Conservation (phyloP, 75 land plant genomes). For the Pinus tabuliformis region DNA sequence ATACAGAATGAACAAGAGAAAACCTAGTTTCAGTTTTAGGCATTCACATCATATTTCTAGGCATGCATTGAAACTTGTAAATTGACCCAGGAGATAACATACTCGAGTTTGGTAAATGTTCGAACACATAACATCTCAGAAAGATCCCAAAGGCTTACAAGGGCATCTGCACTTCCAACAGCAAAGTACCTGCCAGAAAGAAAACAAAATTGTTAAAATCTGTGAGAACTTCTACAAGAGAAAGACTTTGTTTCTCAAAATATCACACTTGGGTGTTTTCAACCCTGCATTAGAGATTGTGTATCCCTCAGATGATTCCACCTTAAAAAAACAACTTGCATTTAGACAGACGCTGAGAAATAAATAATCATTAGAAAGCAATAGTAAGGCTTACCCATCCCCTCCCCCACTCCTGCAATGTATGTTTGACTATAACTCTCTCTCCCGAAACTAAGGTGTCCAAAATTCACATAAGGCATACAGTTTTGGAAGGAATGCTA, state of each 20-base stretch:
- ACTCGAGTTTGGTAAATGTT: slow-evolving; percentile 98
- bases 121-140: slow-evolving; percentile 94
- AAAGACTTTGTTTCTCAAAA: not conserved
- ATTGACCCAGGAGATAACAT: slow-evolving; percentile 21
- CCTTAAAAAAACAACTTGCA: too few relatives aligned
- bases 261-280: not conserved
- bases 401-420: not conserved
- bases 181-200: slow-evolving; percentile 78
- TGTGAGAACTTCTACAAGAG: not conserved
- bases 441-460: not conserved
- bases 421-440: not conserved
- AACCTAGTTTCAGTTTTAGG: not conserved
- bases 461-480: not conserved
- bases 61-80: not conserved
- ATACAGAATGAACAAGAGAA: not conserved
- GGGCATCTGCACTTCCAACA: slow-evolving; percentile 99
- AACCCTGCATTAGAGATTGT: not conserved
- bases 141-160: slow-evolving; percentile 97
- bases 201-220: not conserved
- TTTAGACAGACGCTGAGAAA: too few relatives aligned
- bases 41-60: not conserved
- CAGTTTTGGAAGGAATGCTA: not conserved
- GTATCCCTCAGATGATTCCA: too few relatives aligned
- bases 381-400: too few relatives aligned
- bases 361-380: too few relatives aligned